Conservation (phyloP, 495 filamentous ascomycete genomes). For the Mycothermus thermophilus region DNA sequence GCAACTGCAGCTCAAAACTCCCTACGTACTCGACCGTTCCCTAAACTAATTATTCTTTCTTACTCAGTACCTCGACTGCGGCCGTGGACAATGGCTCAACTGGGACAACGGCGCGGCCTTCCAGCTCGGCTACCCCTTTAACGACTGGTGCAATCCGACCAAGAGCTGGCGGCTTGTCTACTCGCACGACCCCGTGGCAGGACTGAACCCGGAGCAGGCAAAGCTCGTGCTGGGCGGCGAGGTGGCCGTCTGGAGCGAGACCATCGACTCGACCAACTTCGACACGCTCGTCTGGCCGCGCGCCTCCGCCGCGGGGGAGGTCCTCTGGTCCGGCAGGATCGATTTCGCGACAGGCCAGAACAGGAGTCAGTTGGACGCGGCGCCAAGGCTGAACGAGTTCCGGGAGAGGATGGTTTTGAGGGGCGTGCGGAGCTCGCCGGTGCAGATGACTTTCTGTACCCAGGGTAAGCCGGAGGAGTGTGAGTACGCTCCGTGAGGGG, state of each 20-base stretch:
- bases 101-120: constrained; percentile 35
- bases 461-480: constrained; percentile 21
- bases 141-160: constrained; percentile 59
- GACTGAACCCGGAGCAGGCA: constrained; percentile 40
- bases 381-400: constrained; percentile 52
- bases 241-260: constrained; percentile 63
- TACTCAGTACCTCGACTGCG: constrained; percentile 63
- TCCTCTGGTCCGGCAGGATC: constrained; percentile 56
- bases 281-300: constrained; percentile 69
- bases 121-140: constrained; percentile 46
- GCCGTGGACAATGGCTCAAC: constrained; percentile 62
- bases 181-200: constrained; percentile 53
- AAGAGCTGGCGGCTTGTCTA: constrained; percentile 73
- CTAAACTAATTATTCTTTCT: background rate
- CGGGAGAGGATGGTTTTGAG: constrained; percentile 54
- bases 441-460: constrained; percentile 41
- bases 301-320: constrained; percentile 54
- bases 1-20: too few relatives aligned
- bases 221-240: constrained; percentile 65
- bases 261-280: constrained; percentile 54
- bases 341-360: constrained; percentile 44
- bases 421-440: constrained; percentile 46
- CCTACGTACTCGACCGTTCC: background rate
- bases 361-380: constrained; percentile 49
- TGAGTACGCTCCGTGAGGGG: constrained; percentile 6